phyloP scores from a whole-genome alignment of 2,329 filamentous ascomycete species.

The Xylaria sp. region DNA sequence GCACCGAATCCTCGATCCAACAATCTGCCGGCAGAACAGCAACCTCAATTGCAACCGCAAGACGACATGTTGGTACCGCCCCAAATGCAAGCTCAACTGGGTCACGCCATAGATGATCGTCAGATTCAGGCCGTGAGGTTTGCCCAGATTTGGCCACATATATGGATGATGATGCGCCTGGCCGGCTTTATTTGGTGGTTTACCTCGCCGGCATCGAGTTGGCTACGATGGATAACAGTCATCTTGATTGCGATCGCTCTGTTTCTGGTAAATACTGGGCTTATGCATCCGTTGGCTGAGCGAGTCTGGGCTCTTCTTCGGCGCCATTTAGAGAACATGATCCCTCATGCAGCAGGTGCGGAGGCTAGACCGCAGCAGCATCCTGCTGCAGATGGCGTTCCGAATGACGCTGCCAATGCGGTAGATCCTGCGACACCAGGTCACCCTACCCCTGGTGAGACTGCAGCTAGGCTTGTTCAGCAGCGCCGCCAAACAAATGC shows the following conservation, averaged over 20 bases:
- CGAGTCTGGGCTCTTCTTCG: slow-evolving; percentile 53
- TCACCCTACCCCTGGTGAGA: slow-evolving; percentile 41
- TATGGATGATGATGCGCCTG: slow-evolving; percentile 57
- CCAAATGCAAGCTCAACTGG: slow-evolving; percentile 28
- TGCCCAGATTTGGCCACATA: slow-evolving; percentile 50
- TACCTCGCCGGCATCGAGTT: slow-evolving; percentile 52
- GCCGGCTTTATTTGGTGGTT: slow-evolving; percentile 61
- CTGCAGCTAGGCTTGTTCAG: slow-evolving; percentile 51
- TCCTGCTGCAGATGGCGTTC: slow-evolving; percentile 27
- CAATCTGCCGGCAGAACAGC: slow-evolving; percentile 26
- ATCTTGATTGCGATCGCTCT: slow-evolving; percentile 49
- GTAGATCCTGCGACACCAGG: slow-evolving; percentile 27
- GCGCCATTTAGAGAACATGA: slow-evolving; percentile 53
- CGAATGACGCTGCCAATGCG: slow-evolving; percentile 26
- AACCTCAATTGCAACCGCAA: slow-evolving; percentile 27
- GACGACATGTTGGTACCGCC: slow-evolving; percentile 26
- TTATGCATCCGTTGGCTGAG: slow-evolving; percentile 51
- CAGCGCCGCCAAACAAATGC: slow-evolving; percentile 41
- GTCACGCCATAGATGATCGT: slow-evolving; percentile 28
- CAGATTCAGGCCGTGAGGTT: slow-evolving; percentile 35
- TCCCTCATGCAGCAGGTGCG: slow-evolving; percentile 45
- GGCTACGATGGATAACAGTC: slow-evolving; percentile 54
- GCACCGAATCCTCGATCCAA: slow-evolving; percentile 22
- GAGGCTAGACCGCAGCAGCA: slow-evolving; percentile 23
- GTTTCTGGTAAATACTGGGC: slow-evolving; percentile 55